Evolutionary conservation across 129 eudicot species (phyloP).

Genomic region (Lonicera japonica): DNA sequence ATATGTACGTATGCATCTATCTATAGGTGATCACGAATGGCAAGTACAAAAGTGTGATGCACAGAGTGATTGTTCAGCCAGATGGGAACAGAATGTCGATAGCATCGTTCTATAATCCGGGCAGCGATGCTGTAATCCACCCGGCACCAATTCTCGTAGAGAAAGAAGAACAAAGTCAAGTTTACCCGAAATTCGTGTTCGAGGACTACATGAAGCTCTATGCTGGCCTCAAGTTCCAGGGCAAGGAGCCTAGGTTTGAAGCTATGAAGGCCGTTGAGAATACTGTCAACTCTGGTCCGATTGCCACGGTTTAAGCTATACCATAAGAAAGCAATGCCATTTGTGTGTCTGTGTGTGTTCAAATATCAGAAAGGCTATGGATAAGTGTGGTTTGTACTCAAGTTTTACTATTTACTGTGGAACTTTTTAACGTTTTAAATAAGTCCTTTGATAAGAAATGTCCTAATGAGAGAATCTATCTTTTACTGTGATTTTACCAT

Average conservation of each 20-base stretch:
- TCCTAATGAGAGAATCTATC: not conserved
- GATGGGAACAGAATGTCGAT: constrained; percentile 86
- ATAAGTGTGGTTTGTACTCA: not conserved
- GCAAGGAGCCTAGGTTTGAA: constrained; percentile 92
- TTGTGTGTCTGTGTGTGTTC: constrained; percentile 2
- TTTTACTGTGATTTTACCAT: too few species aligned
- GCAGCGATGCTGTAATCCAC: constrained; percentile 85
- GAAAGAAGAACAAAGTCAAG: constrained; percentile 29
- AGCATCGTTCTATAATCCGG: constrained; percentile 94
- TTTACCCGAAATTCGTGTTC: constrained; percentile 86
- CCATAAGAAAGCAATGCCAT: not conserved
- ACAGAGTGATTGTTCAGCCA: constrained; percentile 81
- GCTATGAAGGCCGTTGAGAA: constrained; percentile 64
- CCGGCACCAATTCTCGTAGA: constrained; percentile 71
- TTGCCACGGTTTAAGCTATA: constrained; percentile 49
- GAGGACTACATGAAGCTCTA: constrained; percentile 98
- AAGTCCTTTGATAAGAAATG: constrained; percentile 1
- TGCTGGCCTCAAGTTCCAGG: constrained; percentile 75
- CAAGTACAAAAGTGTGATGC: constrained; percentile 94
- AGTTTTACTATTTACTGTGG: not conserved
- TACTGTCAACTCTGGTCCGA: constrained; percentile 32
- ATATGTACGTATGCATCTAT: too few species aligned
- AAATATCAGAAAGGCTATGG: not conserved
- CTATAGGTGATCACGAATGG: constrained; percentile 87
- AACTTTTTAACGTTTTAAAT: not conserved